Conservation (phyloP, 2,329 filamentous ascomycete genomes). For the Ceratocystis lukuohia region DNA sequence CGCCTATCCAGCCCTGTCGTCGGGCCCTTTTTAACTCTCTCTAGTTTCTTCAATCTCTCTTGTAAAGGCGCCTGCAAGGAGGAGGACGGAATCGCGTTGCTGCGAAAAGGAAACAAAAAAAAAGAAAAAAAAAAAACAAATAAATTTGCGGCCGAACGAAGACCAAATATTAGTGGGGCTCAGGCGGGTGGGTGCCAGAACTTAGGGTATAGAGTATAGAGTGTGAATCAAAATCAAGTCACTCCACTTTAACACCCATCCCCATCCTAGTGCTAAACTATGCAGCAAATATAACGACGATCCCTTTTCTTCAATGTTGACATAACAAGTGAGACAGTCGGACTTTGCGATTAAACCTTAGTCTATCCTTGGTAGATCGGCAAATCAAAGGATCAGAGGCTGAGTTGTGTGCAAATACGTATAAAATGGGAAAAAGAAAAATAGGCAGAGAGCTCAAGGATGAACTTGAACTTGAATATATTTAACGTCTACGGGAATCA, state of each 20-base stretch:
- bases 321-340: not conserved
- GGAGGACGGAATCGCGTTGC: conserved; percentile 4
- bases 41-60: not conserved
- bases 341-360: too few relatives aligned
- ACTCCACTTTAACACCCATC: not conserved
- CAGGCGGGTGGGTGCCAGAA: not conserved
- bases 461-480: too few relatives aligned
- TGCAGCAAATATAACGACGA: not conserved
- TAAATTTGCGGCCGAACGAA: conserved; percentile 10
- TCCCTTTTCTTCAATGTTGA: not conserved
- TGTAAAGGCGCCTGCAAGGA: not conserved
- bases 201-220: not conserved
- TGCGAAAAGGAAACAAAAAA: conserved; percentile 1
- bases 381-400: too few relatives aligned
- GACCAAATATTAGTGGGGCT: not conserved
- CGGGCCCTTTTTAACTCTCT: not conserved
- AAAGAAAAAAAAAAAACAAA: not conserved
- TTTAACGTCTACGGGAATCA: too few relatives aligned
- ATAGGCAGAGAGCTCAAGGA: too few relatives aligned
- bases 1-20: too few relatives aligned
- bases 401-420: too few relatives aligned
- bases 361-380: too few relatives aligned
- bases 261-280: not conserved
- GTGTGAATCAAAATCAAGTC: not conserved
- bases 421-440: too few relatives aligned